These are phyloP conservation scores for Pleurotus tuber-regium DNA, from an alignment of 768 basidiomycete genomes.

Conservation along the genomic window DNA sequence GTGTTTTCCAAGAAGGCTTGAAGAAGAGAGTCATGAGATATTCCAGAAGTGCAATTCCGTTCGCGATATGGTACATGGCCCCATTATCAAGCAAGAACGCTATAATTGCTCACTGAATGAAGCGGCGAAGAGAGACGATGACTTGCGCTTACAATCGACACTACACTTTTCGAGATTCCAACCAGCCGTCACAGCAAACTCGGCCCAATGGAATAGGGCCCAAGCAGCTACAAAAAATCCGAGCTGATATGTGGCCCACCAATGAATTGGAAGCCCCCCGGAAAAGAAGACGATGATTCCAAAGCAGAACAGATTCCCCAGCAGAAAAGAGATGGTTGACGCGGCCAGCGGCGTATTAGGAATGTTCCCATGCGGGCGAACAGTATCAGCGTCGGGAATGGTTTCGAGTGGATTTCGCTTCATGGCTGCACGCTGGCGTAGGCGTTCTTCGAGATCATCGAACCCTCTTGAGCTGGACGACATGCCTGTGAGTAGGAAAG, in stretches of 20 bases:
- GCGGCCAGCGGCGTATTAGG: constrained; percentile 89
- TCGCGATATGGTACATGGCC: constrained; percentile 78
- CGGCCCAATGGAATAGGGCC: constrained; percentile 89
- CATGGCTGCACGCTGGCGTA: constrained; percentile 38
- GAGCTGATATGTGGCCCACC: constrained; percentile 74
- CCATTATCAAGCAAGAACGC: constrained; percentile 96
- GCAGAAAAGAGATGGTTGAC: constrained; percentile 77
- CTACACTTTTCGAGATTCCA: constrained; percentile 94
- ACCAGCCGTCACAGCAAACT: constrained; percentile 93
- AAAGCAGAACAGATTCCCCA: constrained; percentile 69
- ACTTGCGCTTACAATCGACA: constrained; percentile 79
- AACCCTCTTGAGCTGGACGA: constrained; percentile 25
- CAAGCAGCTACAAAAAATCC: constrained; percentile 83
- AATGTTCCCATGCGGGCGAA: constrained; percentile 50
- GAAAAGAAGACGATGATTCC: constrained; percentile 49
- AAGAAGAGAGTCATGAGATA: constrained; percentile 72
- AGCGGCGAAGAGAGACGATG: neutral
- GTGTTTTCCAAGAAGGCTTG: constrained; percentile 59
- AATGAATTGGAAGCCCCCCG: constrained; percentile 42
- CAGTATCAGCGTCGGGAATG: constrained; percentile 35
- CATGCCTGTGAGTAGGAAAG: neutral
- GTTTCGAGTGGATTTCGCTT: constrained; percentile 48
- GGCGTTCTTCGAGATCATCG: constrained; percentile 39
- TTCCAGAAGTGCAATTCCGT: constrained; percentile 74
- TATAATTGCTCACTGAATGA: constrained; percentile 26